Base-by-base conservation (phyloP, 2,329 filamentous ascomycete species). In the Chaetothyriales sp. region DNA sequence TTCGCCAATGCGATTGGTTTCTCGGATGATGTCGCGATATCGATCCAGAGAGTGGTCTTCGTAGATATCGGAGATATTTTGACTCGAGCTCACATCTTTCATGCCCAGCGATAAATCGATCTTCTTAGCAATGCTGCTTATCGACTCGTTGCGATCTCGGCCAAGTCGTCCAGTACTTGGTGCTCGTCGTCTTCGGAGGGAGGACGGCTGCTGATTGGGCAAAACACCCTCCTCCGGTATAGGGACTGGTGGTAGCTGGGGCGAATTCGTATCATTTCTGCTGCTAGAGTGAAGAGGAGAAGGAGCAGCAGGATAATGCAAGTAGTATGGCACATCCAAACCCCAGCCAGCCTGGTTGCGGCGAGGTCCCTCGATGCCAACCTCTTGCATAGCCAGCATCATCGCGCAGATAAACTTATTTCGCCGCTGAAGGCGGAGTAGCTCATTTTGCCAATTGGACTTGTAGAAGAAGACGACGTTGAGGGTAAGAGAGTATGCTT, bases 381-480 rank as follows among this genome's bases (percentile, higher is more conserved):
- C 75, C 51, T 87, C 81, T 55, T 85, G 78, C 73, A 95, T 89
- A 51, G 86, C 81, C 40, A 85, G 75, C 84, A 95, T 94, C 63
- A 97, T 73, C 56, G 92, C 88, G 57, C 85, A 89, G 58, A 94
- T 89, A 68, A 97, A 95, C 65, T 89, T 92, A 75, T 95, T 95
- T 62, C 92, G 86, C 18, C 90, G 81, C 60, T 85, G 86, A 2
- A 97, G 77, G 70, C 90, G 89, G 20, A 95, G 75, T 45, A 94
- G 75, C 65, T 97, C 90, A 65, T 95, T 95, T 66, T 97, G 90
- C 79, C 86, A 95, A 67, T 90, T 95, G 54, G 85, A 88, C 68
- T 95, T 95, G 77, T 95, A 94, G 74, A 95, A 95, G 73, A 95
- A 95, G 63, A 95, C 83, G 52, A 97, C 81, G 67, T 95, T 95